Percentiles rank a stretch among this genome's conserved stretches.
Evolutionary conservation across 768 basidiomycete genomes (phyloP).

Genomic region (Gymnopilus dilepis): DNA sequence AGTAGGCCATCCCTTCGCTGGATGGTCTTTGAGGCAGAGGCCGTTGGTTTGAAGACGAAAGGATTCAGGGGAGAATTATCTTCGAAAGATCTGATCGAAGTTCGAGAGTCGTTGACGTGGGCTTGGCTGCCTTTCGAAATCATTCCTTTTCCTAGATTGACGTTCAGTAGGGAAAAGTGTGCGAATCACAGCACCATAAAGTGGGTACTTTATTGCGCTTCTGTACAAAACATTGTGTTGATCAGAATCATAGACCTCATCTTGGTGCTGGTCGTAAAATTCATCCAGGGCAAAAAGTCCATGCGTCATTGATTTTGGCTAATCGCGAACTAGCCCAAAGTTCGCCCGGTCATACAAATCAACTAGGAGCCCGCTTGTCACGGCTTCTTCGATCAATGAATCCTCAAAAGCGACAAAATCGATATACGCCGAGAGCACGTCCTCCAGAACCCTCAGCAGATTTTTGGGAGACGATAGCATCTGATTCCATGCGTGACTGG

Average conservation of each 20-base stretch:
- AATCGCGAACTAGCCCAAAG: no score
- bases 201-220: constrained; percentile 1
- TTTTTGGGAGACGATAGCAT: constrained; percentile 11
- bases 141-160: constrained; percentile 7
- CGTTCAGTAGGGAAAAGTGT: background rate
- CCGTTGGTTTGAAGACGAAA: constrained; percentile 19
- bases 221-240: background rate
- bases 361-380: no score
- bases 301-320: constrained; percentile 18
- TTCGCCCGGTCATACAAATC: no score
- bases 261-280: constrained; percentile 21
- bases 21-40: constrained; percentile 31
- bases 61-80: constrained; percentile 15
- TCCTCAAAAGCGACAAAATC: background rate
- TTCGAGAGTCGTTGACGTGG: constrained; percentile 24
- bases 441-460: background rate
- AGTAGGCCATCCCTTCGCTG: constrained; percentile 25
- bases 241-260: constrained; percentile 17
- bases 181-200: constrained; percentile 10
- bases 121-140: constrained; percentile 24
- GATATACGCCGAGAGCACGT: constrained; percentile 21
- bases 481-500: constrained; percentile 11
- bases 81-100: background rate
- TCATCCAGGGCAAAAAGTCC: constrained; percentile 24
- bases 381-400: no score